Conservation (phyloP, 129 eudicot species). For the Saussurea involucrata region DNA sequence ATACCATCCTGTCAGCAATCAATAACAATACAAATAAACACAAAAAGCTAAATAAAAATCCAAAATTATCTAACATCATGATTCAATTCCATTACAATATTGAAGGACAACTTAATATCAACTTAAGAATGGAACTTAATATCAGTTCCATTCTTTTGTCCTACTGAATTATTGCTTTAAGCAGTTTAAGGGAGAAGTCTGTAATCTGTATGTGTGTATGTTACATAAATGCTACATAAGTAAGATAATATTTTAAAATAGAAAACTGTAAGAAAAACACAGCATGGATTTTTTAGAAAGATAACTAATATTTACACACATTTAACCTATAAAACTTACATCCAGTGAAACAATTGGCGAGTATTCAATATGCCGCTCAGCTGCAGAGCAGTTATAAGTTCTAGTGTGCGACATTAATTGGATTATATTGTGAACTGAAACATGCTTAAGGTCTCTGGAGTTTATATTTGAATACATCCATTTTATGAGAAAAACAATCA, state of each 20-base stretch:
- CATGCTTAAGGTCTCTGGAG: conserved; percentile 36
- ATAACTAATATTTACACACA: neutral
- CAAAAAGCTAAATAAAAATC: neutral
- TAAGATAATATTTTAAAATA: neutral
- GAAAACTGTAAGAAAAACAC: neutral
- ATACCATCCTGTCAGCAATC: conserved; percentile 65
- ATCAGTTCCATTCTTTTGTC: neutral
- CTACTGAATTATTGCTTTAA: neutral
- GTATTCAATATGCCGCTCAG: conserved; percentile 67
- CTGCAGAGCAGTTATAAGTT: conserved; percentile 81
- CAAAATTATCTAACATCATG: neutral
- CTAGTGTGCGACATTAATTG: conserved; percentile 52
- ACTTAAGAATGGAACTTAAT: too few species aligned
- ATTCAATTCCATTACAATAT: neutral
- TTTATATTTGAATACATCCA: conserved; percentile 44
- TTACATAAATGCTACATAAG: neutral
- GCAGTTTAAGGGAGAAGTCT: neutral
- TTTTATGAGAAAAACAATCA: conserved; percentile 39
- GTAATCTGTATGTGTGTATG: neutral
- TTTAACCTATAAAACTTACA: conserved; percentile 39
- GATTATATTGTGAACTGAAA: conserved; percentile 38
- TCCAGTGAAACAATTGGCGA: conserved; percentile 71
- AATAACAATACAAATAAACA: neutral
- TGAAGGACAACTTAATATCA: neutral
- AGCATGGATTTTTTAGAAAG: neutral